Evolutionary conservation across 2,329 filamentous ascomycete genomes (phyloP).

Genomic region (Tolypocladium endophyticum): DNA sequence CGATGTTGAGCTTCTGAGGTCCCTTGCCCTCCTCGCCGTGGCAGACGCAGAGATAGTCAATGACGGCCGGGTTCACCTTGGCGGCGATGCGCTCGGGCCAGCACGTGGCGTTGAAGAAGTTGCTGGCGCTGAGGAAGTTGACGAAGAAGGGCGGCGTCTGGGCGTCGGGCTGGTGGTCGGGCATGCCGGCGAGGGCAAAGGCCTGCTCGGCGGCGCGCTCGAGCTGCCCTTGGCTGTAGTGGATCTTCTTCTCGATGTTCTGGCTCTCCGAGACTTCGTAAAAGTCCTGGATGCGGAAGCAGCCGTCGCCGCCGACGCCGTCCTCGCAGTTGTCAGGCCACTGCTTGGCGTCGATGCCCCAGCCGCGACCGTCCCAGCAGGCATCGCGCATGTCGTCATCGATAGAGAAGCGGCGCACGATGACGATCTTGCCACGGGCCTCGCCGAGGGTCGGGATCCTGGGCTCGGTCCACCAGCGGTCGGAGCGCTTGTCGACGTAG

Average conservation of each 20-base stretch:
- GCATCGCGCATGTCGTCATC: constrained; percentile 39
- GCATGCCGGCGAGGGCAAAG: constrained; percentile 31
- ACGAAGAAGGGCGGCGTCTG: constrained; percentile 59
- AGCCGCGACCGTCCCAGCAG: constrained; percentile 40
- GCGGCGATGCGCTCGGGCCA: constrained; percentile 91
- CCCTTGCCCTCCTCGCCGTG: constrained; percentile 45
- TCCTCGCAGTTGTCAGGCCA: constrained; percentile 90
- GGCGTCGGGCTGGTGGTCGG: constrained; percentile 14
- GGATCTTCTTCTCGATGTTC: constrained; percentile 73
- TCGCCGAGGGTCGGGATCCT: constrained; percentile 69
- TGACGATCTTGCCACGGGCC: constrained; percentile 70
- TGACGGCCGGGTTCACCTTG: constrained; percentile 69
- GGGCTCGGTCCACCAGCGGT: constrained; percentile 70
- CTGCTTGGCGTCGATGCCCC: constrained; percentile 48
- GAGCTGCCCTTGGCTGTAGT: constrained; percentile 63
- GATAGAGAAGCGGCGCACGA: constrained; percentile 70
- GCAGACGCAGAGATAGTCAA: constrained; percentile 49
- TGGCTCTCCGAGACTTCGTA: constrained; percentile 72
- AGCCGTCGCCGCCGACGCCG: constrained; percentile 56
- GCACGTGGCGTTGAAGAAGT: constrained; percentile 85
- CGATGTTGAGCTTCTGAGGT: constrained; percentile 38
- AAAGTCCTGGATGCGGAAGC: constrained; percentile 85
- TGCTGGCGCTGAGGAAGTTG: constrained; percentile 85
- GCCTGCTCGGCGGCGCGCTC: constrained; percentile 52
- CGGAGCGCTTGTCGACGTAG: constrained; percentile 48